A percentile compares a stretch with the other conserved stretches of the same genome.
These are phyloP conservation scores for Paraphoma sp. DNA, from an alignment of 2,329 filamentous ascomycete genomes.

Conservation along the genomic window DNA sequence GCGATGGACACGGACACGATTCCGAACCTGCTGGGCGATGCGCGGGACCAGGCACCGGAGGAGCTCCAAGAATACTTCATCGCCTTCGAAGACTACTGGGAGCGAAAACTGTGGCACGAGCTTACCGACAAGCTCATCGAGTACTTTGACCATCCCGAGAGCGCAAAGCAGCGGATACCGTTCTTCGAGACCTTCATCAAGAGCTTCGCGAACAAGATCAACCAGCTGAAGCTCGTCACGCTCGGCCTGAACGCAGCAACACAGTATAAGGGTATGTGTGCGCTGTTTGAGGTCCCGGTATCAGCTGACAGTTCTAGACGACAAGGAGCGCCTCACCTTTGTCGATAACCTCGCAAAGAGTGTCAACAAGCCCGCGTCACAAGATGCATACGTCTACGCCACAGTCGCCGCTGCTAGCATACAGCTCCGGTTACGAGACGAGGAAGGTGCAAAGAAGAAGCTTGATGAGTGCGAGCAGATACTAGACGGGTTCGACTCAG, in stretches of 20 bases:
- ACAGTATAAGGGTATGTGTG: constrained; percentile 73
- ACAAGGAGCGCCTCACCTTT: constrained; percentile 84
- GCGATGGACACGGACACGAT: constrained; percentile 87
- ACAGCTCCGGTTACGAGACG: constrained; percentile 79
- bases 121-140: constrained; percentile 86
- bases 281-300: not conserved
- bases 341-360: constrained; percentile 82
- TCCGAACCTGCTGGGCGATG: constrained; percentile 87
- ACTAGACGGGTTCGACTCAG: constrained; percentile 89
- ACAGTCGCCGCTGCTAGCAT: constrained; percentile 88
- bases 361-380: constrained; percentile 89
- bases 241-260: constrained; percentile 86
- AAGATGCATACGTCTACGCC: constrained; percentile 95
- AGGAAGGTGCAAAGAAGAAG: constrained; percentile 84
- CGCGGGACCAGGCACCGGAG: constrained; percentile 85
- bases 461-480: constrained; percentile 87
- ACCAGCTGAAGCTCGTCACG: constrained; percentile 95
- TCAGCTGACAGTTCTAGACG: constrained; percentile 64
- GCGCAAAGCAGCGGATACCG: constrained; percentile 81
- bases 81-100: constrained; percentile 95
- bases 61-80: constrained; percentile 88
- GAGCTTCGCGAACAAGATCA: constrained; percentile 98
- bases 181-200: constrained; percentile 96
- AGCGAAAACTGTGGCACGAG: constrained; percentile 99
- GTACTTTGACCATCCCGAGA: constrained; percentile 85